These are phyloP conservation scores for Sonneratia alba DNA, from an alignment of 345 rosid species.

Conservation along the genomic window DNA sequence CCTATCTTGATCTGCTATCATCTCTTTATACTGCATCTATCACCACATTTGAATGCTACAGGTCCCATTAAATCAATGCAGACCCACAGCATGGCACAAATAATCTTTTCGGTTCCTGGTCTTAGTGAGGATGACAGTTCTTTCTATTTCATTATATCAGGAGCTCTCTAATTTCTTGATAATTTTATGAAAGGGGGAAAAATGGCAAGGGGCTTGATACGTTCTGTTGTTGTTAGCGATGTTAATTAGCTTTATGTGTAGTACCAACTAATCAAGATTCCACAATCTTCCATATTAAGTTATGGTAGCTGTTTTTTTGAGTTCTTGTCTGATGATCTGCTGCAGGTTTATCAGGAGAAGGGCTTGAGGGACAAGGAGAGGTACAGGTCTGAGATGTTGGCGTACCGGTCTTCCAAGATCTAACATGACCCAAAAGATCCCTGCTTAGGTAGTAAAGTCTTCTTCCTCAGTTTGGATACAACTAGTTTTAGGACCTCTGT, in stretches of 20 bases:
- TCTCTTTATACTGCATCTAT: background rate
- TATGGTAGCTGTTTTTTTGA: background rate
- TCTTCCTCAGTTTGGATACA: too few relatives aligned
- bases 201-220: background rate
- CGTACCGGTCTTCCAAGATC: slow-evolving; percentile 33
- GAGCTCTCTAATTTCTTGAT: background rate
- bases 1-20: background rate
- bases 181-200: too few relatives aligned
- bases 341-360: slow-evolving; percentile 65
- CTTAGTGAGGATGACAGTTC: background rate
- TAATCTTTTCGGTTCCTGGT: background rate
- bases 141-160: background rate
- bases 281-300: too few relatives aligned
- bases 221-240: background rate
- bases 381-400: slow-evolving; percentile 58
- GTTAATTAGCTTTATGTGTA: background rate
- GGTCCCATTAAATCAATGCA: background rate
- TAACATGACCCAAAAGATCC: background rate
- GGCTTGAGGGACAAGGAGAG: slow-evolving; percentile 66
- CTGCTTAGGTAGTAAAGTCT: too few relatives aligned
- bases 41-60: background rate
- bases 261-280: background rate
- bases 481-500: too few relatives aligned
- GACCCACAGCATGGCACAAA: background rate
- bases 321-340: background rate